Base-by-base conservation (phyloP, 441 rosid species). In the Pelargonium australe region DNA sequence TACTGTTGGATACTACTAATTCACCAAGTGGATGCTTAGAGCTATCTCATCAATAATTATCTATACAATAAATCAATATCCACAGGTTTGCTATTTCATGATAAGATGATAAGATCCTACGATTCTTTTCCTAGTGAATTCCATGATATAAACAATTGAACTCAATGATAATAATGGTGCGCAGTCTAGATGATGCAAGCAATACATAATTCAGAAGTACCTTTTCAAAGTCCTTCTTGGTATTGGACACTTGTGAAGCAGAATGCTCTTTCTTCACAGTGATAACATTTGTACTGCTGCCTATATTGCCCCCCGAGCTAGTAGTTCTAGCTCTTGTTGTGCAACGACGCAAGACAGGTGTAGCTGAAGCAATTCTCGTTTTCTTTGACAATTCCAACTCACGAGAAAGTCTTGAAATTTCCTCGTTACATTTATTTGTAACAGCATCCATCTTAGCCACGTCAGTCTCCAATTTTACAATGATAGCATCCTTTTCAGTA, bases 401-500 rank as follows among this genome's bases (percentile, higher is more conserved):
- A 76, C 45, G 78, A 14, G 86, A 74, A 62, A 84, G 87, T 69
- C 71, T 83, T 7, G 76, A 73, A 69, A 81, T 77, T 72, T 86
- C 89, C 23, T 69, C 78, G 58, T 75, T 84, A 66, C 43, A 67
- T 76, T 78, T 87, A 41, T 65, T 68, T 44, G 84, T 44, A 43
- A 70, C 75, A 67, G 69, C 80, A 73, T 91, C 92, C 85, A 82
- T 80, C 65, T 75, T 83, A 69, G 81, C 70, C 37, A 89, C 63
- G 69, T 82, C 76, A 43, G 73, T 73, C 68, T 79, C 80, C 72
- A 93, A 71, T 41, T 47, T 79, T 43, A 74, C 77, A 13, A 93
- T 85, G 3, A 28, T 68, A 74, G 79, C 85, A 75, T 90, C 97
- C 82, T 89, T 93, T 49, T 84, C 85, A 11, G 72, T 68, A 55